Percentiles rank a stretch among this genome's conserved stretches.
Conservation (phyloP, 139 green algal genomes). For the Closterium sp. region DNA sequence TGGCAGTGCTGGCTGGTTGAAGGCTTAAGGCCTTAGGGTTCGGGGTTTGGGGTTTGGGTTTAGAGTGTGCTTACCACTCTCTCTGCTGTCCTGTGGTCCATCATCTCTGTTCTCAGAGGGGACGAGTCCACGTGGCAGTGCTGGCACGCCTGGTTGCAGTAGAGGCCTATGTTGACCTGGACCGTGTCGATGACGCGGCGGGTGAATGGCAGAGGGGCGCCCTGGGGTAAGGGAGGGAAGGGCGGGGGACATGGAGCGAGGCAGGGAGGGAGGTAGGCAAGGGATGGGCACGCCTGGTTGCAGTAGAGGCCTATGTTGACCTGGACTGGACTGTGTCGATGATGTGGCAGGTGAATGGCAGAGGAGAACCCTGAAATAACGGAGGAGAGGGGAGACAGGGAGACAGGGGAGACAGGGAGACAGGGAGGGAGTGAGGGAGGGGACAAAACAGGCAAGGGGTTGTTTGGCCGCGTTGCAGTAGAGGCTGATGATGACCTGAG, state of each 20-base stretch:
- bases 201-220: background rate
- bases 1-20: conserved; percentile 81
- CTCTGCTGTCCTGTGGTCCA: conserved; percentile 54
- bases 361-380: background rate
- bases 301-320: conserved; percentile 78
- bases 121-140: conserved; percentile 97
- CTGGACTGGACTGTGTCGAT: background rate
- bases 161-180: conserved; percentile 96
- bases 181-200: conserved; percentile 63
- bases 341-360: background rate
- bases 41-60: background rate
- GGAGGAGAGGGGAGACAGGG: background rate
- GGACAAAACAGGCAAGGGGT: no score
- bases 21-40: no score
- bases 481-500: no score
- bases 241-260: background rate
- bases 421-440: background rate
- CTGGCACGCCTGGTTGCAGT: conserved; percentile 95
- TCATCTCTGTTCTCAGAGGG: conserved; percentile 74
- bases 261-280: no score
- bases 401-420: background rate
- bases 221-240: background rate
- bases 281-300: conserved; percentile 86
- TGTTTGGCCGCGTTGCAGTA: no score
- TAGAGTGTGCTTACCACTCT: conserved; percentile 4